Percentiles rank a stretch among this genome's conserved stretches.
phyloP scores from a whole-genome alignment of 345 rosid genomes.

The Hibiscus tridactylites region DNA sequence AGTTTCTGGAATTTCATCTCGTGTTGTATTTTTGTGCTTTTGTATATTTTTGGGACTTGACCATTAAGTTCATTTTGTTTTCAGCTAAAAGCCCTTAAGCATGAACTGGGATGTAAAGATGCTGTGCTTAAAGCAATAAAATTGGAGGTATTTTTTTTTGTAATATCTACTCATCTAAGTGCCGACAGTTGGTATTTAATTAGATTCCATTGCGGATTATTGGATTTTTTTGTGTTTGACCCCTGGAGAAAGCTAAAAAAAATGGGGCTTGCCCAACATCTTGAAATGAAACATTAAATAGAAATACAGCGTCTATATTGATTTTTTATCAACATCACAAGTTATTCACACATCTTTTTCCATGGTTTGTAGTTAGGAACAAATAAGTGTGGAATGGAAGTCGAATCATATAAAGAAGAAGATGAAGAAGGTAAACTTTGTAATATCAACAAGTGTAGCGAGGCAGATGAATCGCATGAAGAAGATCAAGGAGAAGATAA shows the following conservation, averaged over 20 bases:
- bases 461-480: constrained; percentile 8
- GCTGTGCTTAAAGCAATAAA: constrained; percentile 35
- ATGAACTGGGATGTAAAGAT: constrained; percentile 64
- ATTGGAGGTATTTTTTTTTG: constrained; percentile 15
- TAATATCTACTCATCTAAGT: background rate
- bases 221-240: background rate
- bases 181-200: background rate
- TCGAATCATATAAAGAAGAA: constrained; percentile 13
- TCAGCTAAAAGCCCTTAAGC: constrained; percentile 55
- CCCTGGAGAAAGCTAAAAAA: constrained; percentile 24
- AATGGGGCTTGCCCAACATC: constrained; percentile 15
- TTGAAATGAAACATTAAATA: constrained; percentile 23
- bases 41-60: constrained; percentile 12
- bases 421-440: constrained; percentile 18
- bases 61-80: constrained; percentile 13
- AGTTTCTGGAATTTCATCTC: constrained; percentile 14
- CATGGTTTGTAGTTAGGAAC: constrained; percentile 26
- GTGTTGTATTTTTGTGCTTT: background rate
- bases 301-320: background rate
- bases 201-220: constrained; percentile 1
- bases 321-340: constrained; percentile 3
- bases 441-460: constrained; percentile 16
- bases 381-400: constrained; percentile 10
- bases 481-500: constrained; percentile 18
- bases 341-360: constrained; percentile 15